Evolutionary conservation across 148 eudicot genomes (phyloP).

Genomic region (Cornus suecica): DNA sequence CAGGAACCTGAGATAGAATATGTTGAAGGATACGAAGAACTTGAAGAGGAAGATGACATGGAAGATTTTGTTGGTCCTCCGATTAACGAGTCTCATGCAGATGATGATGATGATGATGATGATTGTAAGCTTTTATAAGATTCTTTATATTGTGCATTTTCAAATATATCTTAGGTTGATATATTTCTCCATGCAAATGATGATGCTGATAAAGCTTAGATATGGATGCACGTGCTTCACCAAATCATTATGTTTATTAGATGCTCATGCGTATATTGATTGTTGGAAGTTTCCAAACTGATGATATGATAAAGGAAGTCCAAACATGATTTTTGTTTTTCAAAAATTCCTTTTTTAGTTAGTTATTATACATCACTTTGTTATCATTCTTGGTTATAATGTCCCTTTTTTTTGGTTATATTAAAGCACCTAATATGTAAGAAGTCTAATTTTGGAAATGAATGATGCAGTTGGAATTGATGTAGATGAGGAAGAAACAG

Average conservation of each 20-base stretch:
- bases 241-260: neutral
- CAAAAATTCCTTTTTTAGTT: neutral
- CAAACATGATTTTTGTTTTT: neutral
- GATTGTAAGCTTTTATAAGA: neutral
- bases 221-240: no score
- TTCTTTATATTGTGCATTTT: neutral
- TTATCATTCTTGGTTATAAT: neutral
- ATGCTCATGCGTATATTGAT: neutral
- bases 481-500: conserved; percentile 48
- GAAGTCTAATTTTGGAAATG: neutral
- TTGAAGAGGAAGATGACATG: conserved; percentile 79
- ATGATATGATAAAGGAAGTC: neutral
- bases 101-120: conserved; percentile 41
- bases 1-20: conserved; percentile 67
- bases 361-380: neutral
- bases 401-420: neutral
- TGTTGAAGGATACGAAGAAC: conserved; percentile 75
- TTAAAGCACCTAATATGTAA: neutral
- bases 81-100: conserved; percentile 16
- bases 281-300: neutral
- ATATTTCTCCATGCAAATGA: neutral
- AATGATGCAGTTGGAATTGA: conserved; percentile 33
- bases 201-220: neutral
- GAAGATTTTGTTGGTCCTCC: conserved; percentile 67
- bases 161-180: neutral